phyloP scores from a whole-genome alignment of 1,284 basidiomycete genomes.

The Papiliotrema fonsecae region DNA sequence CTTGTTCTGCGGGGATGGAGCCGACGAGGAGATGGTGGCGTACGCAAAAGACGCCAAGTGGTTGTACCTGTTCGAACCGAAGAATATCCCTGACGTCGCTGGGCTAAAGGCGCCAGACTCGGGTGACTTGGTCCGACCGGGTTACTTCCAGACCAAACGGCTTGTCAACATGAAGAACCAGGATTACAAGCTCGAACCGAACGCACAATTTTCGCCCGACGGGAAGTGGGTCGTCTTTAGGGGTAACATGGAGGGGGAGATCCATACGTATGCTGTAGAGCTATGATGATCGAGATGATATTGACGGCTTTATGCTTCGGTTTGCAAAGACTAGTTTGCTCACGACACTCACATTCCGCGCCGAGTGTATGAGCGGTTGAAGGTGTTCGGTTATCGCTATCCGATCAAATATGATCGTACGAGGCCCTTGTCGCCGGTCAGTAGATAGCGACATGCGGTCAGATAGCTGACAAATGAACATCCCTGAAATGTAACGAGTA shows the following conservation, averaged over 20 bases:
- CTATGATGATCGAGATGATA: too few relatives aligned
- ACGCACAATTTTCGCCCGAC: slow-evolving; percentile 22
- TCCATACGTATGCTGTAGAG: slow-evolving; percentile 18
- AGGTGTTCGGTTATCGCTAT: too few relatives aligned
- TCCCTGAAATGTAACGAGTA: too few relatives aligned
- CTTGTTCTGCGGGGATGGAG: slow-evolving; percentile 20
- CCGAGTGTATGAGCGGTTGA: too few relatives aligned
- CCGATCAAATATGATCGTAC: too few relatives aligned
- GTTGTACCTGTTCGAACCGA: slow-evolving; percentile 19
- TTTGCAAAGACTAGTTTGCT: too few relatives aligned
- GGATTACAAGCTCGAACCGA: slow-evolving; percentile 20
- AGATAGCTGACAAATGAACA: too few relatives aligned
- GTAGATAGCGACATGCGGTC: too few relatives aligned
- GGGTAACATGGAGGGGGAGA: slow-evolving; percentile 11
- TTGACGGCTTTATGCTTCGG: too few relatives aligned
- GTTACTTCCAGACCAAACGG: slow-evolving; percentile 10
- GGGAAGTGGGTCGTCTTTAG: slow-evolving; percentile 17
- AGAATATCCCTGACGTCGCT: slow-evolving; percentile 12
- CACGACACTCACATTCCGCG: too few relatives aligned
- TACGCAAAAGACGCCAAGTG: slow-evolving; percentile 12
- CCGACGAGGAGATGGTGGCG: slow-evolving; percentile 18
- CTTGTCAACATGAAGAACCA: slow-evolving; percentile 16
- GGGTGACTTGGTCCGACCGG: slow-evolving; percentile 9
- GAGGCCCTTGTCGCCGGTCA: too few relatives aligned
- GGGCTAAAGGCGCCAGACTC: slow-evolving; percentile 12